Evolutionary conservation across 176 grass and related monocot genomes (phyloP).

Genomic region (Elymus sibiricus): DNA sequence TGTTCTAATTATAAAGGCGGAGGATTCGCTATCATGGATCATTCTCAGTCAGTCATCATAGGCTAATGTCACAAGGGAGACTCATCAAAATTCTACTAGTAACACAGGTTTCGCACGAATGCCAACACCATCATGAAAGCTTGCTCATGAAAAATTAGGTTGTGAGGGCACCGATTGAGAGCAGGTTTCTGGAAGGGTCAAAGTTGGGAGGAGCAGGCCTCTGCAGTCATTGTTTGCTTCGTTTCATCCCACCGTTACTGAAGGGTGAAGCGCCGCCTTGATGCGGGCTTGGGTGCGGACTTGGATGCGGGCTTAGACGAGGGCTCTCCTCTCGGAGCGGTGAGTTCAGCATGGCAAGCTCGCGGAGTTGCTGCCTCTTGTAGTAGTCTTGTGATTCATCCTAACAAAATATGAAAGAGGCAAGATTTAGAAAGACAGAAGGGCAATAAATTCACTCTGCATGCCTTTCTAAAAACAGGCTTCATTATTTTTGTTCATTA

Average conservation of each 20-base stretch:
- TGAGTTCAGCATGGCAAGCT: conserved; percentile 64
- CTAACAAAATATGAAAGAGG: conserved; percentile 17
- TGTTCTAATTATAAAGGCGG: conserved; percentile 57
- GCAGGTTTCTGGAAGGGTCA: conserved; percentile 31
- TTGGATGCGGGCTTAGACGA: conserved; percentile 34
- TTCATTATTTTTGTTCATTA: not conserved
- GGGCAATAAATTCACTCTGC: not conserved
- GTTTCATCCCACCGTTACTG: conserved; percentile 61
- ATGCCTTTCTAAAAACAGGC: not conserved
- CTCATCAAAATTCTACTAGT: conserved; percentile 55
- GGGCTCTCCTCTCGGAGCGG: conserved; percentile 59
- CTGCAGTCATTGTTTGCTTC: conserved; percentile 54
- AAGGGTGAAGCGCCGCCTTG: conserved; percentile 55
- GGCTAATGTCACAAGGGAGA: conserved; percentile 51
- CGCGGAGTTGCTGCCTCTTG: conserved; percentile 67
- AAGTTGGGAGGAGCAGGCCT: conserved; percentile 28
- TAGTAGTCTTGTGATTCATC: conserved; percentile 68
- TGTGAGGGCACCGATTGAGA: conserved; percentile 41
- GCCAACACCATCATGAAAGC: conserved; percentile 49
- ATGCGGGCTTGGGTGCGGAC: conserved; percentile 32
- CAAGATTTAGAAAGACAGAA: not conserved
- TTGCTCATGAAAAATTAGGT: conserved; percentile 58
- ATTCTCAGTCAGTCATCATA: conserved; percentile 49
- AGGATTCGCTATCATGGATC: conserved; percentile 41
- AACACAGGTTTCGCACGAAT: conserved; percentile 18